phyloP scores from a whole-genome alignment of 2,329 filamentous ascomycete genomes.

The Aspergillus thermomutatus region DNA sequence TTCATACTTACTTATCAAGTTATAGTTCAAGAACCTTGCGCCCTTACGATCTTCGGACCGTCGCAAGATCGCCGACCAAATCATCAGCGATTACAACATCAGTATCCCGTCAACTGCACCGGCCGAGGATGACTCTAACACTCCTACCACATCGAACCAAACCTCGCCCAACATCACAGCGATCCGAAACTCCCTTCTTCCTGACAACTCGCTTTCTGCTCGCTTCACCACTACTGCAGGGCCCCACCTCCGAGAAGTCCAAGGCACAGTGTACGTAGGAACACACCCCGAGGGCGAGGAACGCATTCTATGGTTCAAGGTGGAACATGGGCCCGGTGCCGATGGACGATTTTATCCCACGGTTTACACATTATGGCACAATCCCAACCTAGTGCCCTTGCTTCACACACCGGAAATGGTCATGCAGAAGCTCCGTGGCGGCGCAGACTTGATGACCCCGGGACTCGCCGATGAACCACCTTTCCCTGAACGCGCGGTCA shows the following conservation, averaged over 20 bases:
- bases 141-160: conserved; percentile 42
- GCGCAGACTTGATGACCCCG: conserved; percentile 67
- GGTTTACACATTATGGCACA: conserved; percentile 66
- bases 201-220: conserved; percentile 60
- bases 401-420: conserved; percentile 60
- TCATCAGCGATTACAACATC: conserved; percentile 61
- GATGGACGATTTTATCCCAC: conserved; percentile 44
- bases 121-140: conserved; percentile 30
- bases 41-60: conserved; percentile 66
- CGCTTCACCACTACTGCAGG: conserved; percentile 65
- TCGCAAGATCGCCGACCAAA: conserved; percentile 63
- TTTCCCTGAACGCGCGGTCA: conserved; percentile 57
- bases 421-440: conserved; percentile 60
- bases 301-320: conserved; percentile 62
- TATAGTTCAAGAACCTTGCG: conserved; percentile 62
- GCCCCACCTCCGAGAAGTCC: conserved; percentile 58
- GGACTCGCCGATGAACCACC: conserved; percentile 63
- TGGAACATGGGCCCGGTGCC: conserved; percentile 50
- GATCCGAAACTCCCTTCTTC: conserved; percentile 58
- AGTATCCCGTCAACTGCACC: conserved; percentile 39
- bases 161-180: conserved; percentile 46
- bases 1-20: conserved; percentile 6
- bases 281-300: conserved; percentile 55
- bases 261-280: conserved; percentile 64
- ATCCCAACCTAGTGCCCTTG: conserved; percentile 58